phyloP scores from a whole-genome alignment of 1,139 yeast genomes.

The Yamadazyma aaseri region DNA sequence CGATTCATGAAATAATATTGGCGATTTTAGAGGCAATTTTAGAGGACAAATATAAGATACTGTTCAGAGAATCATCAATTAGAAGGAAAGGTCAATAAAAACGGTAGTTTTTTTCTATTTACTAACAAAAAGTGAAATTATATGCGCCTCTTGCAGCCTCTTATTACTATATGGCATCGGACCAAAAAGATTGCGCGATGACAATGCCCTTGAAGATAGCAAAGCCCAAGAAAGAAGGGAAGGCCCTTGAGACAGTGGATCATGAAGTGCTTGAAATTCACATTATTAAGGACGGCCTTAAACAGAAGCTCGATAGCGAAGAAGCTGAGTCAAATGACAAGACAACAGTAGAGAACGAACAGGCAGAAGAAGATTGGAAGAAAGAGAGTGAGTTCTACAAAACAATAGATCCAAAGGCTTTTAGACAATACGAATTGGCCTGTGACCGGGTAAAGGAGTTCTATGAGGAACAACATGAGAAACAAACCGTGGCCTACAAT shows the following conservation, averaged over 20 bases:
- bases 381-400: slow-evolving; percentile 33
- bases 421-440: slow-evolving; percentile 68
- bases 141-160: no score
- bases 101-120: no score
- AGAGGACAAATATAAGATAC: no score
- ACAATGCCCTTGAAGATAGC: slow-evolving; percentile 3
- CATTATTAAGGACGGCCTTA: slow-evolving; percentile 1
- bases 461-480: slow-evolving; percentile 66
- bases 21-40: no score
- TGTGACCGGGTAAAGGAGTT: slow-evolving; percentile 67
- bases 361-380: slow-evolving; percentile 18
- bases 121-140: no score
- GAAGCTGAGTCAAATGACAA: not conserved
- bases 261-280: slow-evolving; percentile 26
- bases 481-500: slow-evolving; percentile 72
- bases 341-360: not conserved
- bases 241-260: slow-evolving; percentile 31
- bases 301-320: not conserved
- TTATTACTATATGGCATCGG: no score
- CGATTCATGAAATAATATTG: no score
- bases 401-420: slow-evolving; percentile 41
- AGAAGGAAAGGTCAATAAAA: no score
- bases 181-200: not conserved
- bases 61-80: no score
- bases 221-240: slow-evolving; percentile 15